Conservation (phyloP, 495 filamentous ascomycete species). For the Daldinia caldariorum region DNA sequence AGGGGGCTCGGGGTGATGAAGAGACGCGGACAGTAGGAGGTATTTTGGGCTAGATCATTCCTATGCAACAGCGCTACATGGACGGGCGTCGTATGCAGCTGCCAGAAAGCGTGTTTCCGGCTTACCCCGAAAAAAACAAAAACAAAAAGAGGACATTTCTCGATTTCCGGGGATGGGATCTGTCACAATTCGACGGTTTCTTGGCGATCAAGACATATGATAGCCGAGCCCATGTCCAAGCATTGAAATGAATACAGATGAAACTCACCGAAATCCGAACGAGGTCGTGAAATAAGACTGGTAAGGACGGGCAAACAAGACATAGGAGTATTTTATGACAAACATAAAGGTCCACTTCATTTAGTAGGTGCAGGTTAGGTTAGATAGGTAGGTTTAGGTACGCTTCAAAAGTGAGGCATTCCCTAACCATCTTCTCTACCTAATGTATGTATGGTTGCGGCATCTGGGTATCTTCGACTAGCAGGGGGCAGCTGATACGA, state of each 20-base stretch:
- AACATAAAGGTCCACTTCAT: slow-evolving; percentile 19
- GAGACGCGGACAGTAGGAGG: slow-evolving; percentile 19
- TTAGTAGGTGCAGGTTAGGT: no score
- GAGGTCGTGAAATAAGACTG: neutral
- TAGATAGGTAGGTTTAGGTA: no score
- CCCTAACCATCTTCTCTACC: slow-evolving; percentile 8
- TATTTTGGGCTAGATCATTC: slow-evolving; percentile 34
- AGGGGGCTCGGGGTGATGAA: slow-evolving; percentile 26
- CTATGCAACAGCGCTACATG: slow-evolving; percentile 24
- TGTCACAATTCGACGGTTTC: slow-evolving; percentile 40
- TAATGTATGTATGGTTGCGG: slow-evolving; percentile 8
- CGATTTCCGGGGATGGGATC: slow-evolving; percentile 42
- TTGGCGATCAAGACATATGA: slow-evolving; percentile 41
- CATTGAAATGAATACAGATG: slow-evolving; percentile 22
- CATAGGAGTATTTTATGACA: slow-evolving; percentile 8
- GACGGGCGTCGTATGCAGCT: slow-evolving; percentile 41
- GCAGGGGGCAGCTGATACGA: slow-evolving; percentile 26
- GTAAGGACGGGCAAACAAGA: slow-evolving; percentile 7
- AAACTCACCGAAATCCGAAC: slow-evolving; percentile 35
- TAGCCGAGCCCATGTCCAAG: slow-evolving; percentile 16
- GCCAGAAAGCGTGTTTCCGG: slow-evolving; percentile 41
- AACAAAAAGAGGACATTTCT: slow-evolving; percentile 12
- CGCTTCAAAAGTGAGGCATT: slow-evolving; percentile 16
- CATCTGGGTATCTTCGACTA: slow-evolving; percentile 10
- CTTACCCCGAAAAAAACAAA: slow-evolving; percentile 17